Base-by-base conservation (phyloP, 331 rosid genomes). In the Pyracantha coccinea region DNA sequence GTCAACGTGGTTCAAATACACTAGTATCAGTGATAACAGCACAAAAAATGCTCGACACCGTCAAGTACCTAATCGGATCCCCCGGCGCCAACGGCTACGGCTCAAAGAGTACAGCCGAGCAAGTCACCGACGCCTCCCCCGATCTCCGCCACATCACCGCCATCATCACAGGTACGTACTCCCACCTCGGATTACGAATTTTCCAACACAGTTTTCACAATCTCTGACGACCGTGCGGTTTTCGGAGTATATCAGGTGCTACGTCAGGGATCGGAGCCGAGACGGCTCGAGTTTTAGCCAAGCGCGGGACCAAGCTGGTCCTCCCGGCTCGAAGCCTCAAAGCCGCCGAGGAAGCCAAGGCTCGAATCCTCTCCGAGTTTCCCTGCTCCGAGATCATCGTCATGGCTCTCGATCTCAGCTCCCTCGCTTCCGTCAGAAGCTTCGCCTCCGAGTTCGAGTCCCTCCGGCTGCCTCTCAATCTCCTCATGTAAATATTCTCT, bases 181-280 rank as follows among this genome's bases (percentile, higher is more conserved):
- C 19, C 11, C 23, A 6, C 66, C 33, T 61, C 57, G 11, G 27
- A 79, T 33, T 66, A 54, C 24, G 14, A 38, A 38, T 38, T 38
- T 2, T 38, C 45, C 45, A 21, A 28, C 23, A 38, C 69, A n/a
- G 23, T 20, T 2, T 24, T 23, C 31, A 3, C 57, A 10, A 47
- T 8, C 54, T 15, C 7, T 45, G 8, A 20, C 25, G 33, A 8
- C 8, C 31, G 5, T 58, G 17, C 27, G 75, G 28, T 29, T 52
- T 41, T 50, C 54, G 2, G 27, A 33, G 19, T 31, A 20, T 17
- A 5, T 52, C 61, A 90, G 98, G 98, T 8, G 95, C 93, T 3
- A 92, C 99, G 44, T 94, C 99, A 4, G 97, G 99, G 68, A 94
- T 94, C 75, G 99, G 99, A 41, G 95, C 84, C 0, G 99, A 94